Evolutionary conservation across 2,329 filamentous ascomycete genomes (phyloP), one percentile per base, ranked within the genome.

Genomic region (Coniochaeta ligniaria): DNA sequence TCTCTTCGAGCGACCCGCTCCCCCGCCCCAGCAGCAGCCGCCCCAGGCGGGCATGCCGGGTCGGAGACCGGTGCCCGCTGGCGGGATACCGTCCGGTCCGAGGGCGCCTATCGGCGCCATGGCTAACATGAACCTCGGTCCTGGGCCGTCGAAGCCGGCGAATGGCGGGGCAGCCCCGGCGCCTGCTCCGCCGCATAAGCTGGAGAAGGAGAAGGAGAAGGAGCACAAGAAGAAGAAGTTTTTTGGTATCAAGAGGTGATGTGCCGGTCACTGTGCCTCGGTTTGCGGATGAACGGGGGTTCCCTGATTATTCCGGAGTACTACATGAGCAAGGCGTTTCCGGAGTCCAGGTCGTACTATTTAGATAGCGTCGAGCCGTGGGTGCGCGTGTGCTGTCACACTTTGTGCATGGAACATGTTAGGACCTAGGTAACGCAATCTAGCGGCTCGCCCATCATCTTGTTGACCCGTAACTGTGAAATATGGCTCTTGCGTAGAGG

Each of bases 1-100:
- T 75, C 76, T 99, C 11, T 95, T 95, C 66, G 92, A 96, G 73
- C 84, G 86, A 78, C 86, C 43, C 75, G 78, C 66, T 43, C 85
- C 88, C 1, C 76, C 81, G 2, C 81, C 81, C 11, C 45, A 60
- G 59, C 68, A 66, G 54, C 60, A 58, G 22, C 43, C 50, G 58
- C 60, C 33, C 31, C 16, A 43, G 20, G 11, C 31, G 9, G 14
- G n/a, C 47, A 20, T 45, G 36, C 55, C 20, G 38, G 60, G 45
- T 22, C 62, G 61, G 58, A 62, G 60, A 61, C 60, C 60, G 63
- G 73, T 66, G 63, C 71, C 60, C 63, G 71, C 66, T 11, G 64
- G 68, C 26, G 76, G 75, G 6, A 68, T 76, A 0, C 76, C 76
- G 0, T 62, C 70, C 20, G 73, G 74, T 1, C 67, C 72, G 2